Percentiles rank a stretch among this genome's conserved stretches.
These are phyloP conservation scores for Chrysosporium keratinophilum DNA, from an alignment of 2,329 filamentous ascomycete species.

Conservation along the genomic window DNA sequence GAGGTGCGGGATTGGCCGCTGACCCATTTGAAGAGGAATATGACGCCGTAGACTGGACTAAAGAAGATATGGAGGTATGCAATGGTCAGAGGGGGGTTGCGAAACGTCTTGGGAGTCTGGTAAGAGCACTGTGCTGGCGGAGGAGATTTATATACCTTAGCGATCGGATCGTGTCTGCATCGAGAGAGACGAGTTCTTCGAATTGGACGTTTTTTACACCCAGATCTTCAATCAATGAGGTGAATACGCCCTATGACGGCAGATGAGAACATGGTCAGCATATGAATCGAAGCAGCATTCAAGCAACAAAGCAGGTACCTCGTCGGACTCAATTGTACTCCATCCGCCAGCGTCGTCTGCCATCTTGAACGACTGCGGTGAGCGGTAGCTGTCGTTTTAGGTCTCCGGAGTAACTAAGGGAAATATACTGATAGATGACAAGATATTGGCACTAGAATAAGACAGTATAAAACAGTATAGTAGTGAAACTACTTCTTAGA, in stretches of 20 bases:
- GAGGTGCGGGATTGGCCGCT: conserved; percentile 53
- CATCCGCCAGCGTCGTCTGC: conserved; percentile 61
- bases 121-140: too few relatives aligned
- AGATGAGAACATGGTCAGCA: background rate
- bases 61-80: conserved; percentile 30
- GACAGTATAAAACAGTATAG: too few relatives aligned
- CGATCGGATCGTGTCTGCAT: conserved; percentile 49
- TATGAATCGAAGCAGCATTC: too few relatives aligned
- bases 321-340: conserved; percentile 97
- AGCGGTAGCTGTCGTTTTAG: too few relatives aligned
- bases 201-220: conserved; percentile 92
- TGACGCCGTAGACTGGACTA: conserved; percentile 78
- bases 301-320: too few relatives aligned
- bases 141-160: conserved; percentile 29
- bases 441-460: too few relatives aligned
- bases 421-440: too few relatives aligned
- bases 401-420: too few relatives aligned
- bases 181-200: conserved; percentile 86
- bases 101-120: background rate
- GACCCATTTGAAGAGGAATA: conserved; percentile 91
- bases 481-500: too few relatives aligned
- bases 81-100: background rate
- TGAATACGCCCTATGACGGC: conserved; percentile 71
- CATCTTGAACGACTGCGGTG: too few relatives aligned
- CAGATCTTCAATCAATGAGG: conserved; percentile 83